Evolutionary conservation across 129 eudicot genomes (phyloP).

Genomic region (Tagetes erecta): DNA sequence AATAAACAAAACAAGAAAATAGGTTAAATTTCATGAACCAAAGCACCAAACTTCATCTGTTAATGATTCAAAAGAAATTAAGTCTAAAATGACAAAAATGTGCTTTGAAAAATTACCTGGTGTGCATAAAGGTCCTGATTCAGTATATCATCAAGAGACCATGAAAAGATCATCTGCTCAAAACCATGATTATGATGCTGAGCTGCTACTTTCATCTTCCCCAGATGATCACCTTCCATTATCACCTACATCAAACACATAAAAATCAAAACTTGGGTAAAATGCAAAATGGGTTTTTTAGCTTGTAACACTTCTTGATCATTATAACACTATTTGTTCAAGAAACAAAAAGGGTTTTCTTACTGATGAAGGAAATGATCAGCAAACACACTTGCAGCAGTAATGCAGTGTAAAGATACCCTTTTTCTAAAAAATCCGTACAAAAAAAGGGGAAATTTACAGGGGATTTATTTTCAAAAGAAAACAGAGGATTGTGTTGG

Average conservation of each 20-base stretch:
- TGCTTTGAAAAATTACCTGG: conserved; percentile 3
- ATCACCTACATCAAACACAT: conserved; percentile 15
- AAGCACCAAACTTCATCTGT: no score
- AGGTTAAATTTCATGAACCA: not conserved
- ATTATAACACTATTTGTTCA: no score
- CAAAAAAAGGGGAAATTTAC: no score
- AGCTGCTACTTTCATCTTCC: conserved; percentile 2
- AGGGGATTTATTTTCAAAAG: no score
- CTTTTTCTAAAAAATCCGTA: no score
- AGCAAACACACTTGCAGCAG: not conserved
- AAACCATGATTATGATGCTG: not conserved
- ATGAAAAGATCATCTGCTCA: conserved; percentile 28
- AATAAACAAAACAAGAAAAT: not conserved
- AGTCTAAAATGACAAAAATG: no score
- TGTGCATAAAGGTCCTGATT: conserved; percentile 32
- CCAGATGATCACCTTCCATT: conserved; percentile 4
- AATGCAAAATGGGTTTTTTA: not conserved
- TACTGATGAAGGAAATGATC: not conserved
- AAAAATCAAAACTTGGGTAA: not conserved
- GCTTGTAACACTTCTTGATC: not conserved
- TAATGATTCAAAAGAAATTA: no score
- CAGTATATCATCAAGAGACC: conserved; percentile 38
- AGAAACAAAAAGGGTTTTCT: not conserved
- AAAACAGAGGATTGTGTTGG: no score
- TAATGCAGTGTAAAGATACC: not conserved